These are phyloP conservation scores for Laetiporus sulphureus DNA, from an alignment of 1,284 basidiomycete genomes.

Conservation along the genomic window DNA sequence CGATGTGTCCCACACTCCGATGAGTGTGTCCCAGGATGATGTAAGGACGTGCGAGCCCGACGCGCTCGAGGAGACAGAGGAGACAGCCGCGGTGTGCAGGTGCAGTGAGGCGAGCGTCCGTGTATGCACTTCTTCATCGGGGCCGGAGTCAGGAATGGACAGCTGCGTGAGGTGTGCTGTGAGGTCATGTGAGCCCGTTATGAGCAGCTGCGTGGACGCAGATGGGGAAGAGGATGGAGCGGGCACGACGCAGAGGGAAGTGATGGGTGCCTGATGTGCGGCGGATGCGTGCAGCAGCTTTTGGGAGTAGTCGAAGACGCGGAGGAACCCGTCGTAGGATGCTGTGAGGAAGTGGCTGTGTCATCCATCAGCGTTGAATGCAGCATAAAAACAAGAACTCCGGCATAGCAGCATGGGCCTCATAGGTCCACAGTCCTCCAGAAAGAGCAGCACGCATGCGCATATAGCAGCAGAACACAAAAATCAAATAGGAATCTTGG, in stretches of 20 bases:
- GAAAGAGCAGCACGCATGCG: no score
- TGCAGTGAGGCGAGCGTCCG: constrained; percentile 56
- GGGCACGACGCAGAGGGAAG: constrained; percentile 61
- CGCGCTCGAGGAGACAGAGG: constrained; percentile 52
- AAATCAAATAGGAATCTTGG: no score
- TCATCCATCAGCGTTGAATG: background rate
- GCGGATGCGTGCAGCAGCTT: constrained; percentile 42
- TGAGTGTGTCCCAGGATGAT: constrained; percentile 72
- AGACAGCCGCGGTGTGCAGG: constrained; percentile 70
- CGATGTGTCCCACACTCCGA: constrained; percentile 73
- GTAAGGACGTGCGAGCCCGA: constrained; percentile 61
- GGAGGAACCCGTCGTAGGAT: constrained; percentile 76
- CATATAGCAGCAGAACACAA: no score
- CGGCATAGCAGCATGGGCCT: no score
- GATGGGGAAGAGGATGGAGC: constrained; percentile 27
- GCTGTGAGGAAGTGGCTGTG: constrained; percentile 68
- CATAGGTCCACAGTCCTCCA: no score
- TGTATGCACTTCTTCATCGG: constrained; percentile 18
- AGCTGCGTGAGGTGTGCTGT: constrained; percentile 61
- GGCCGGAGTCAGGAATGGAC: constrained; percentile 27
- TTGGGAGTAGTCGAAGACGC: constrained; percentile 69
- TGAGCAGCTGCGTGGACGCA: constrained; percentile 48
- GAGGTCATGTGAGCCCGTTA: constrained; percentile 81
- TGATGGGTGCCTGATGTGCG: constrained; percentile 64
- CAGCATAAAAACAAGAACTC: background rate